Base-by-base conservation (phyloP, 352 stramenopile genomes). In the Plasmopara muralis region DNA sequence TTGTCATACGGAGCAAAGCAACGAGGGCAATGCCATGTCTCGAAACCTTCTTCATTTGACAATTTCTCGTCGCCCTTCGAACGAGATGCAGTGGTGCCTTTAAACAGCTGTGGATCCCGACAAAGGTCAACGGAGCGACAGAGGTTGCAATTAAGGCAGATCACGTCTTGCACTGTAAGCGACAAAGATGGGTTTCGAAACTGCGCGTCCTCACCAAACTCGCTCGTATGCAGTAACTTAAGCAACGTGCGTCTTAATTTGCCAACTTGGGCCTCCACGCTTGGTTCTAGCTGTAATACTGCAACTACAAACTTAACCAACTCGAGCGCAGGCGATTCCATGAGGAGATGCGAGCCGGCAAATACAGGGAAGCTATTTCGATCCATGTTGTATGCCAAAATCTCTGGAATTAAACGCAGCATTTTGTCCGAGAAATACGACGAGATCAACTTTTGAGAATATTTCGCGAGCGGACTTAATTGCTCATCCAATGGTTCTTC, bases 51-150 rank as follows among this genome's bases (percentile, higher is more conserved):
- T 1, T 49, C 43, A n/a, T 31, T 53, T 30, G 68, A 49, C 37
- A 63, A 50, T 16, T 69, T 60, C 15, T 63, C 60, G 8, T 66
- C 50, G 9, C 60, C 57, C 33, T 77, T 64, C 9, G 46, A 39
- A 4, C 45, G 39, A 6, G 47, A 52, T 40, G 52, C 65, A 9
- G 87, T 85, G 6, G 37, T 15, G 9, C 87, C 72, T 43, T 95
- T 85, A 45, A 97, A 92, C 7, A 96, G 64, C 44, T 92, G 82
- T 33, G 85, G 81, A 61, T 98, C 89, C 18, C 93, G 86, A 66
- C 95, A 99, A 10, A 99, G 64, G 69, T 99, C 97, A n/a, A 99
- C 71, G 37, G 98, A 91, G 18, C 86, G 74, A 51, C 89, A 98
- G 50, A 97, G 74, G 47, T 98, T 96, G 71, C 96, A 99, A 62